Evolutionary conservation across 202 grass and related monocot genomes (phyloP), one percentile per base, ranked within the genome.

Genomic region (Elaeis oleifera): DNA sequence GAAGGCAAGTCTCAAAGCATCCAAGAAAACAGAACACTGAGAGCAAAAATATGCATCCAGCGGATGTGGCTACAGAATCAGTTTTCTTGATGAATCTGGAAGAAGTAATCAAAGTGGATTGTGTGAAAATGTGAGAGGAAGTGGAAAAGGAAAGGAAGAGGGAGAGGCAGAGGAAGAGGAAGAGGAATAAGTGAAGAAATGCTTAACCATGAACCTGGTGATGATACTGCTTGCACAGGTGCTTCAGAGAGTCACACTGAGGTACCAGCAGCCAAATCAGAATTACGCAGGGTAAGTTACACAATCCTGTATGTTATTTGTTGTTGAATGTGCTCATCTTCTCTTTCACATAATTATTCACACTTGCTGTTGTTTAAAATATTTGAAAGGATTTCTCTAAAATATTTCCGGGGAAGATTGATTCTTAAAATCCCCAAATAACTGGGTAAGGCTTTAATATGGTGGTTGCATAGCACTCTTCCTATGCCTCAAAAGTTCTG

Each of bases 231-330:
- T 70, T 20, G 75, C 62, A 55, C 49, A 23, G 64, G 62, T 74
- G 22, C 23, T 60, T 8, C 23, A 18, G 20, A 59, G 51, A 73
- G 63, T 50, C 68, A 62, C 23, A 55, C 50, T 1, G 3, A 14
- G 36, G 21, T 60, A 58, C 51, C 72, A 64, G 67, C 61, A 64
- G 76, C 67, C 69, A 69, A 32, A 16, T 6, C 61, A 63, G 25
- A 69, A 52, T 58, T 85, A 15, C 77, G 81, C 17, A 91, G 74
- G 74, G 92, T 97, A 83, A 44, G 11, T 65, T 21, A 56, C 18
- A 2, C 49, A 16, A 52, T 71, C 17, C 53, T 26, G 3, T 64
- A 29, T 64, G 1, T 25, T 72, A 62, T 63, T 71, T 59, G 64
- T 50, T 18, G 58, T n/a, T 65, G 50, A 19, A 31, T 31, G 28